Evolutionary conservation across 306 rosid species (phyloP).

Genomic region (Vigna mungo): DNA sequence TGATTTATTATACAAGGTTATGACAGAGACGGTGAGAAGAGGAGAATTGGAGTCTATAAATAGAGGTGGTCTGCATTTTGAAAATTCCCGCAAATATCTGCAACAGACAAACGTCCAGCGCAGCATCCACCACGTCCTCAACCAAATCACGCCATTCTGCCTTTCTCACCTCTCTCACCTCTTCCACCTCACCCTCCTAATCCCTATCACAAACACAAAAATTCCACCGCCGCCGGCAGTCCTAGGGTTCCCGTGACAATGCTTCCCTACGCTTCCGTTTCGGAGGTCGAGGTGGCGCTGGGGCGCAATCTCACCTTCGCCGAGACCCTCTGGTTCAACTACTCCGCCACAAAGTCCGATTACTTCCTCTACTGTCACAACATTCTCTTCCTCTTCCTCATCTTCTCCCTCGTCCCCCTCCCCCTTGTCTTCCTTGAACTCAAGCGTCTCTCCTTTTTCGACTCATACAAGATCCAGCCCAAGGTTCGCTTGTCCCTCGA

Average conservation of each 20-base stretch:
- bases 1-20: too few species aligned
- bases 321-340: conserved; percentile 84
- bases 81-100: conserved; percentile 59
- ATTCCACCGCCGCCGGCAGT: background rate
- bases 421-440: conserved; percentile 71
- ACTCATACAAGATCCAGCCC: conserved; percentile 86
- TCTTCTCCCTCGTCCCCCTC: conserved; percentile 78
- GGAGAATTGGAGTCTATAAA: conserved; percentile 9
- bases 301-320: conserved; percentile 75
- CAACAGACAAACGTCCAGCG: conserved; percentile 44
- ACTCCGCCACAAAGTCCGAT: conserved; percentile 79
- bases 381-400: conserved; percentile 73
- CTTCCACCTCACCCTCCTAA: background rate
- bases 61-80: conserved; percentile 1
- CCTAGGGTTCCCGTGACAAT: conserved; percentile 48
- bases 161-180: background rate
- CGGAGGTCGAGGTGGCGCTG: conserved; percentile 63
- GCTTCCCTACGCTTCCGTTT: conserved; percentile 68
- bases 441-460: conserved; percentile 53
- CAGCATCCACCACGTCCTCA: conserved; percentile 4
- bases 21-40: too few species aligned
- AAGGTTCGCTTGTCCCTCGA: conserved; percentile 66
- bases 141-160: background rate
- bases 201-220: background rate
- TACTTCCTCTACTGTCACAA: conserved; percentile 85